These are phyloP conservation scores for Ammopiptanthus mongolicus DNA, from an alignment of 306 rosid species.

Conservation along the genomic window DNA sequence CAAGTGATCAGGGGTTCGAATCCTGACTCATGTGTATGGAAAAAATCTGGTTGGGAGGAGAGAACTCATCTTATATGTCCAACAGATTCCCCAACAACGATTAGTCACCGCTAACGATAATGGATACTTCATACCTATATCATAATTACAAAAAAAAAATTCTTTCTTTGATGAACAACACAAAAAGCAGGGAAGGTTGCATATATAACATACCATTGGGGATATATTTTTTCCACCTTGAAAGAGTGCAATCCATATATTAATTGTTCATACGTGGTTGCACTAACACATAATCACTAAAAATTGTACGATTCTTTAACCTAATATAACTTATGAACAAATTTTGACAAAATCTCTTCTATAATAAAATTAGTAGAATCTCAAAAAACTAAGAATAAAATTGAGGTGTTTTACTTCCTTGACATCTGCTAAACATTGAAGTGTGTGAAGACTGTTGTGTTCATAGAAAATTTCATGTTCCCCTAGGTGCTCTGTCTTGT, in stretches of 20 bases:
- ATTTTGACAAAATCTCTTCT: background rate
- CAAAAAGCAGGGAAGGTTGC: background rate
- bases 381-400: background rate
- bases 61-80: no score
- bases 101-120: no score
- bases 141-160: no score
- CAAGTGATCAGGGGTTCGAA: no score
- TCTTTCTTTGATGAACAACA: constrained; percentile 6
- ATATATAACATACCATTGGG: background rate
- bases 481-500: no score
- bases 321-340: background rate
- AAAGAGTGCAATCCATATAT: background rate
- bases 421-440: constrained; percentile 2
- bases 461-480: no score
- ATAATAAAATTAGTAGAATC: background rate
- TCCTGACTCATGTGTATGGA: no score
- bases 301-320: background rate
- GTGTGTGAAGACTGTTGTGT: background rate
- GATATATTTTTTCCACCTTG: background rate
- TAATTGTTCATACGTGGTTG: background rate
- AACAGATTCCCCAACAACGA: no score
- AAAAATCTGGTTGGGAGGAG: no score
- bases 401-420: background rate
- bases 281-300: background rate
- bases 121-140: no score